Conservation (phyloP, 2,329 filamentous ascomycete genomes). For the Aspergillus costaricaensis region DNA sequence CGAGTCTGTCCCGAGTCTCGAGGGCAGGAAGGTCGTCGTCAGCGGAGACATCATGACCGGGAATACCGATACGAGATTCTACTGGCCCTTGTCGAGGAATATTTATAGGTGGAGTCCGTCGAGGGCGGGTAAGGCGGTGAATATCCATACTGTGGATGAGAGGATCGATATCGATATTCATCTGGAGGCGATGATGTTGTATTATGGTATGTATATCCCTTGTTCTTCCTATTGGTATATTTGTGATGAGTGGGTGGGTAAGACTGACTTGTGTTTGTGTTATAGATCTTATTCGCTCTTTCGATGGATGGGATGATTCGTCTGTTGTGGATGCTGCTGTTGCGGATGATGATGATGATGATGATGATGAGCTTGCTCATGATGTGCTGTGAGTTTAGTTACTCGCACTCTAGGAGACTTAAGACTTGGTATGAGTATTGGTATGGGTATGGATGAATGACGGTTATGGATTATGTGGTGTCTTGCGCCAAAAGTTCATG, state of each 20-base stretch:
- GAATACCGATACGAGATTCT: slow-evolving; percentile 57
- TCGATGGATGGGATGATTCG: slow-evolving; percentile 29
- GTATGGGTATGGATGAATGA: background rate
- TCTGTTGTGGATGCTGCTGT: background rate
- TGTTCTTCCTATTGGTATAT: background rate
- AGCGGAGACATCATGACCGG: slow-evolving; percentile 54
- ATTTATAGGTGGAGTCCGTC: slow-evolving; percentile 56
- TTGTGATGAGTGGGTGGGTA: background rate
- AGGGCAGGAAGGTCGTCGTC: slow-evolving; percentile 43
- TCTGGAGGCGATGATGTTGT: slow-evolving; percentile 46
- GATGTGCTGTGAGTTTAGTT: background rate
- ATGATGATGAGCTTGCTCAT: background rate
- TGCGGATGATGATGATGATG: background rate
- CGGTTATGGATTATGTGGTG: background rate
- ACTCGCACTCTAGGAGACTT: too few relatives aligned
- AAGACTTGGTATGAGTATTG: too few relatives aligned
- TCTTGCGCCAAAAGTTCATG: background rate
- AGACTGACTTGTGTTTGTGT: background rate
- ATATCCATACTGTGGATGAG: slow-evolving; percentile 57
- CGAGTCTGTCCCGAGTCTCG: slow-evolving; percentile 34
- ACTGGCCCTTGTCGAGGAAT: slow-evolving; percentile 55
- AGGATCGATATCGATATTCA: slow-evolving; percentile 46
- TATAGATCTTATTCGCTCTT: slow-evolving; percentile 36
- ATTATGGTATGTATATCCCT: slow-evolving; percentile 38
- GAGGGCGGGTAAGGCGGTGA: slow-evolving; percentile 46